These are phyloP conservation scores for Micromonas commoda DNA, from an alignment of 139 green algal genomes.

Conservation along the genomic window DNA sequence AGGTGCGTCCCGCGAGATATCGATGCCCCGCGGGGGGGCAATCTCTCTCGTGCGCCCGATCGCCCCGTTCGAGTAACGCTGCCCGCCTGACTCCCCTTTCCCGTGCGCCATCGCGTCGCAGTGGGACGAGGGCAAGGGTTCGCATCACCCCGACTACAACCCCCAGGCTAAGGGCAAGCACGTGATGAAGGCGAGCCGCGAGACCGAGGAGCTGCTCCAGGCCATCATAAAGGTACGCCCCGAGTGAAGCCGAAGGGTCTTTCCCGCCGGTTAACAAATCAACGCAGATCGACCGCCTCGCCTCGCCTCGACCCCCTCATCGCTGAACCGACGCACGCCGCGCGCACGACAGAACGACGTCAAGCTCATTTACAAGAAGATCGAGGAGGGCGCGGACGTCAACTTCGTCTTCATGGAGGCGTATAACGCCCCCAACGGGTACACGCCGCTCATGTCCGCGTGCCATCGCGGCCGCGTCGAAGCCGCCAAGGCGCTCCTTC, in stretches of 20 bases:
- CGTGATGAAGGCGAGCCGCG: conserved; percentile 54
- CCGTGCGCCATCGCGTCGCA: too few species aligned
- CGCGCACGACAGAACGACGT: conserved; percentile 55
- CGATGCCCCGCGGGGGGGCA: too few species aligned
- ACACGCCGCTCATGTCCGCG: conserved; percentile 88
- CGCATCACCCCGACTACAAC: conserved; percentile 81
- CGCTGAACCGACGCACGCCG: too few species aligned
- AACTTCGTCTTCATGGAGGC: conserved; percentile 86
- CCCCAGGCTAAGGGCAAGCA: conserved; percentile 47
- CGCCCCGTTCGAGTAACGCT: too few species aligned
- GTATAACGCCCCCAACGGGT: conserved; percentile 58
- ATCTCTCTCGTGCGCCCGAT: too few species aligned
- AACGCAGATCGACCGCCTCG: background rate
- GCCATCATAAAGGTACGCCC: conserved; percentile 57
- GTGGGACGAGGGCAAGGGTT: conserved; percentile 74
- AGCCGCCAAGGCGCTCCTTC: conserved; percentile 73
- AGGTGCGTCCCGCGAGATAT: background rate
- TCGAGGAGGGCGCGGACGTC: conserved; percentile 85
- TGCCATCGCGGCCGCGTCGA: conserved; percentile 69
- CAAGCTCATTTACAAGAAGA: conserved; percentile 80
- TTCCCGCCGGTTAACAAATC: background rate
- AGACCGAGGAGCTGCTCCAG: conserved; percentile 86
- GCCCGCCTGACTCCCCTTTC: too few species aligned
- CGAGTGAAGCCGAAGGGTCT: background rate
- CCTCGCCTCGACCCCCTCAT: background rate